Evolutionary conservation across 2,329 filamentous ascomycete genomes (phyloP), one percentile per base, ranked within the genome.

Genomic region (Emmonsia crescens): DNA sequence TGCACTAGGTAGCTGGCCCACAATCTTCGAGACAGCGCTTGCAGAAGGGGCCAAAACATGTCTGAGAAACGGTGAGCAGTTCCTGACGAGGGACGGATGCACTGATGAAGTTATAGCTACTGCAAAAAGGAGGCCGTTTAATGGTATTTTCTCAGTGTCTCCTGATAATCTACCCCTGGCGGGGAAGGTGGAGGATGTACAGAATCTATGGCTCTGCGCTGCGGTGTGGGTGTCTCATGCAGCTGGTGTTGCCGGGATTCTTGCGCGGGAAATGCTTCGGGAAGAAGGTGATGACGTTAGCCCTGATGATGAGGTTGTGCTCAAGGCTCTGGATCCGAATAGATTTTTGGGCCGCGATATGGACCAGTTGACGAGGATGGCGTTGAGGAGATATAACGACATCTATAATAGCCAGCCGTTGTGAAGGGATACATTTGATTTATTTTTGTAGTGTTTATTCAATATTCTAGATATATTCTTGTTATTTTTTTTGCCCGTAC

Each of bases 171-270:
- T 75, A 46, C 72, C 73, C 2, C 61, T 75, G 46, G 70, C 70
- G 19, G 73, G 73, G 9, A 65, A 58, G 8, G 64, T 73, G 3
- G 61, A 68, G 14, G 65, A 59, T 1, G 33, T 66, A 1, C 24
- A 64, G 1, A 71, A 72, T 2, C 55, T 74, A 27, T 73, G 69
- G 61, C 61, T 74, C 21, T 70, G 69, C 5, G 71, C 70, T 5
- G 72, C 71, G 1, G 71, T 74, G 21, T 75, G 73, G 73, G 68
- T 75, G 40, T 73, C 73, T 0, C 70, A 72, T 63, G 73, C 71
- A 33, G 72, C 72, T 51, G 72, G 72, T 0, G 65, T 66, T 5
- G 72, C 71, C 19, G 70, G 67, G 36, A 62, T 74, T 52, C 27
- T 63, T 62, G 49, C 60, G 64, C 19, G 61, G 61, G 49, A 64